Evolutionary conservation across 345 rosid species (phyloP), one percentile per base, ranked within the genome.

Genomic region (Excoecaria cochinchinensis): DNA sequence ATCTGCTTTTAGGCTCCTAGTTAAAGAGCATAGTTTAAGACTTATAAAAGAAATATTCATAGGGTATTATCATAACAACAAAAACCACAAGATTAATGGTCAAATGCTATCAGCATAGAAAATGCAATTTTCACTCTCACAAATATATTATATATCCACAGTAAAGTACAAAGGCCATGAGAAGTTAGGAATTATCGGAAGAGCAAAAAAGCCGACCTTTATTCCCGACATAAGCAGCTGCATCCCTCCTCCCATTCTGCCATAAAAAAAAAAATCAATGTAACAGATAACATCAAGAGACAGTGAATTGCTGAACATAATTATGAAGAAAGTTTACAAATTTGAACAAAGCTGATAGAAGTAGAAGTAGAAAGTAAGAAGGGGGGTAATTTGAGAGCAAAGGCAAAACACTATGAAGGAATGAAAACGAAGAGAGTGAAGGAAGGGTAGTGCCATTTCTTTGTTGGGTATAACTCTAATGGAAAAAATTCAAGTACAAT

Each of bases 151-250:
- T 3, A 61, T 16, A 69, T 16, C n/a, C 14, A 39, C 14, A 48
- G 59, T 14, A 36, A 42, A 69, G 44, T 17, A 46, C n/a, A 6
- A 24, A 14, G 12, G 6, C 25, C 14, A 21, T 0, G 17, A 68
- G 57, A 24, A 42, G 59, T 40, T 17, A 21, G 31, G 69, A 13
- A 36, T 75, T 85, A 90, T 91, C 91, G 69, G 69, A 73, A 74
- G 88, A 85, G 68, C 88, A 88, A 64, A 84, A 67, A 79, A 56
- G n/a, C 53, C 77, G 80, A 5, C 38, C 67, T 51, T 63, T 75
- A 77, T 71, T 77, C 70, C 83, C 80, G 63, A 68, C 15, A 77
- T 73, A 69, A 82, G 87, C 7, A 4, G 60, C 63, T 56, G 52
- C 71, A 22, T 75, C 44, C 81, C 75, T 74, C 82, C 80, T 72